These are phyloP conservation scores for Colletotrichum camelliae DNA, from an alignment of 2,329 filamentous ascomycete species.

Conservation along the genomic window DNA sequence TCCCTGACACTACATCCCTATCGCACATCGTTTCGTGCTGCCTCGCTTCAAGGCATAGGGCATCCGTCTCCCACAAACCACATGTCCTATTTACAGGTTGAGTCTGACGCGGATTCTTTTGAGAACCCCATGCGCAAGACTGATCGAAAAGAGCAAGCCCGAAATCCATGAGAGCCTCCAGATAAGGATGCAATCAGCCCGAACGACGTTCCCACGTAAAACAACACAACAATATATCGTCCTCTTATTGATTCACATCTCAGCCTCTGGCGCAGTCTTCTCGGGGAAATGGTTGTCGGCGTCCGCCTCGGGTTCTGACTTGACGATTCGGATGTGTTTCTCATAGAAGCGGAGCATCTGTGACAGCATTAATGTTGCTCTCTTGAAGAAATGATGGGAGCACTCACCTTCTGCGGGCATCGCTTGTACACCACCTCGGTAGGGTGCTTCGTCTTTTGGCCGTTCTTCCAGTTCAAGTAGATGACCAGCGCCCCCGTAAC, in stretches of 20 bases:
- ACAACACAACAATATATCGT: neutral
- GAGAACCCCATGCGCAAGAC: neutral
- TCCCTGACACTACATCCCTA: neutral
- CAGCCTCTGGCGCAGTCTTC: neutral
- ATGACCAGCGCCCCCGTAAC: conserved; percentile 65
- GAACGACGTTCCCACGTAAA: neutral
- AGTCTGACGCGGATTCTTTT: neutral
- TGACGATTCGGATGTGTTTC: conserved; percentile 59
- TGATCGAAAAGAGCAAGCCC: neutral
- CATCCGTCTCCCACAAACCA: neutral
- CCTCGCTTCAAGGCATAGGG: neutral
- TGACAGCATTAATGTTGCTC: neutral
- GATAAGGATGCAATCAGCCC: neutral
- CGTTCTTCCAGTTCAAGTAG: conserved; percentile 77
- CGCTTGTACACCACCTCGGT: conserved; percentile 73
- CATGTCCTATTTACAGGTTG: neutral
- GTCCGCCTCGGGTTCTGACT: conserved; percentile 28
- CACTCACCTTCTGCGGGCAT: conserved; percentile 75
- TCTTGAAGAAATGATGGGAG: neutral
- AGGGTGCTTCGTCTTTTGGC: conserved; percentile 75
- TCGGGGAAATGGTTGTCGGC: neutral
- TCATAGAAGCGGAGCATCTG: conserved; percentile 68
- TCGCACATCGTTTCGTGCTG: neutral
- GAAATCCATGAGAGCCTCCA: neutral
- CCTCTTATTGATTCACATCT: neutral